Evolutionary conservation across 345 rosid genomes (phyloP), one percentile per base, ranked within the genome.

Genomic region (Raphanus raphanistrum): DNA sequence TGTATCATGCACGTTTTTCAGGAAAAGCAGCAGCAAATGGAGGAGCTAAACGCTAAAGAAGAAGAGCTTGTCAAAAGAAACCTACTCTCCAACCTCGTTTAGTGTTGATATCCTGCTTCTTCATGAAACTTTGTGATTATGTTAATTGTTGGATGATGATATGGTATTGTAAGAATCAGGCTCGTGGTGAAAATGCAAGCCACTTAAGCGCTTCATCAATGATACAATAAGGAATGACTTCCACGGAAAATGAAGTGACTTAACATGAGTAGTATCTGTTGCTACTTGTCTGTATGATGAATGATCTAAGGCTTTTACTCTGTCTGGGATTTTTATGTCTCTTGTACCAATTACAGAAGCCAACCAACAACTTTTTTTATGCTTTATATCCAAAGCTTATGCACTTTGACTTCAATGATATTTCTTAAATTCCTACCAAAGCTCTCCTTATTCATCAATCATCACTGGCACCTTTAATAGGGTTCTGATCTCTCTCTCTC

Each of bases 201-300:
- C 94, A 35, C 88, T 90, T 2, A 95, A 95, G 86, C 96, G 98
- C 83, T 92, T 95, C 89, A 92, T 92, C 85, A 95, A 95, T 66
- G 99, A 92, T 84, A 92, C 98, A 25, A 91, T 92, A 36, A 87
- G 99, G 76, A 95, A 77, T 70, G 99, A 95, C 82, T 95, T 95
- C 80, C 99, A 95, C 82, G 90, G 86, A 82, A 92, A 92, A 95
- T 92, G 97, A 93, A 93, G 82, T 93, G 86, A 83, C 31, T 69
- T 43, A 70, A 64, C 16, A 63, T 17, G n/a, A 43, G 43, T 41
- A 16, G 65, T 57, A 25, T 45, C 63, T 63, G 58, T 48, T 76
- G 59, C 26, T 54, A 66, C 77, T 66, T 76, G 57, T 76, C n/a
- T 68, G 74, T 71, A 57, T 76, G 76, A 66, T 71, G 74, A 45